Evolutionary conservation across 2,329 filamentous ascomycete genomes (phyloP).

Genomic region (Ceratocystis lukuohia): DNA sequence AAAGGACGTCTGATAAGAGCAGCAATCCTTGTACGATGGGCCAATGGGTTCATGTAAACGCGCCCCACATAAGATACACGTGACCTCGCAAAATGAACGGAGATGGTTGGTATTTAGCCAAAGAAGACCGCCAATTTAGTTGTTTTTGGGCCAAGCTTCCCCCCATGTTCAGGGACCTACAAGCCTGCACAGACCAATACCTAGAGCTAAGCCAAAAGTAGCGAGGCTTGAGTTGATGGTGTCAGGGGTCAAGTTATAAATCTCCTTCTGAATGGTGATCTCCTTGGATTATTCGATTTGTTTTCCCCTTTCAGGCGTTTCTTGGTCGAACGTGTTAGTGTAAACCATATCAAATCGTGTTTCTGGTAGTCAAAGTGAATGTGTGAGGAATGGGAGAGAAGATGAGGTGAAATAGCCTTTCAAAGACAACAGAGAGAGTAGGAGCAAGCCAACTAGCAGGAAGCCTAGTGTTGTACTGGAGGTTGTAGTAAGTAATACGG

Average conservation of each 20-base stretch:
- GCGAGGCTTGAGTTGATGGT: not conserved
- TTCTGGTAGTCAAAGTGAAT: no score
- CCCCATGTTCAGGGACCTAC: conserved; percentile 1
- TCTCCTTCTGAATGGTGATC: not conserved
- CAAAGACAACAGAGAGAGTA: not conserved
- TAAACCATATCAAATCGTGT: no score
- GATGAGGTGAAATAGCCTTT: not conserved
- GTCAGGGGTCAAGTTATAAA: not conserved
- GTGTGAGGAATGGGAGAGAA: not conserved
- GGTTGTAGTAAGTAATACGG: not conserved
- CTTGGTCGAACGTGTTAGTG: no score
- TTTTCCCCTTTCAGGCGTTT: not conserved
- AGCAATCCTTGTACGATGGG: not conserved
- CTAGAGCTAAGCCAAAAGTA: not conserved
- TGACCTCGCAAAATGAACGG: not conserved
- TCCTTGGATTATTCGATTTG: not conserved
- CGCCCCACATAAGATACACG: not conserved
- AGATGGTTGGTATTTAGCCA: not conserved
- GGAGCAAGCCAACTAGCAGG: not conserved
- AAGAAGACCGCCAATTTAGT: not conserved
- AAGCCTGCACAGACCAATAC: conserved; percentile 2
- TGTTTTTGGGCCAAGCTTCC: not conserved
- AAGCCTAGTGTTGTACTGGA: not conserved
- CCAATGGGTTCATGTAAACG: not conserved
- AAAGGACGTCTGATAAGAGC: not conserved